Evolutionary conservation across 352 stramenopile species (phyloP), one percentile per base, ranked within the genome.

Genomic region (Pythium aristosporum): DNA sequence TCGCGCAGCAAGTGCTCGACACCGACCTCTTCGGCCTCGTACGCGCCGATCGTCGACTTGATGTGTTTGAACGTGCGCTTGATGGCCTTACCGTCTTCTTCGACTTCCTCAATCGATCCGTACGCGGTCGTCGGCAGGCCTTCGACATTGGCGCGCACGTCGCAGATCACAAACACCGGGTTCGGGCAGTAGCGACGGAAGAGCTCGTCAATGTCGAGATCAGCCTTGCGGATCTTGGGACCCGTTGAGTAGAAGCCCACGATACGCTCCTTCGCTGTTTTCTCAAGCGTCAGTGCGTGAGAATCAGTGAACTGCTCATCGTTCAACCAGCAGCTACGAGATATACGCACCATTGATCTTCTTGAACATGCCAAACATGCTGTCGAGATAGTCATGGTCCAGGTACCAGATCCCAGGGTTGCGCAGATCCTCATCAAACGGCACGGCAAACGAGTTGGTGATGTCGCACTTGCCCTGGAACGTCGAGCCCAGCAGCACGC

Each of bases 381-480:
- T 99, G 74, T 99, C 97, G 42, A 99, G 78, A 71, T 98, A 99
- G 81, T 99, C 98, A 79, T 99, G 97, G 85, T 99, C 98, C 44
- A 99, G 79, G 79, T 99, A 99, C 93, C 98, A 99, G 54, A 99
- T 98, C 21, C 80, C 82, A 39, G 92, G 91, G 80, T 99, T 99
- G 57, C 96, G 94, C 50, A 96, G 75, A 72, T 99, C 97, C 81
- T 99, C 98, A 70, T 99, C 98, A 72, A 99, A 99, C 7, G 98
- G 98, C 60, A 99, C 97, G 9, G 87, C 87, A 72, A 96, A 98
- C 60, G 88, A 96, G 75, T 98, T 98, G 59, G 89, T 97, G 68
- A 97, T 90, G 73, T 98, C 92, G 69, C 93, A 96, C 59, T 93
- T 95, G 71, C 96, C 96, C 66, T 98, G 97, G 69, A 91, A 95